phyloP scores from a whole-genome alignment of 106 monocot genomes.

The Triglochin maritima region DNA sequence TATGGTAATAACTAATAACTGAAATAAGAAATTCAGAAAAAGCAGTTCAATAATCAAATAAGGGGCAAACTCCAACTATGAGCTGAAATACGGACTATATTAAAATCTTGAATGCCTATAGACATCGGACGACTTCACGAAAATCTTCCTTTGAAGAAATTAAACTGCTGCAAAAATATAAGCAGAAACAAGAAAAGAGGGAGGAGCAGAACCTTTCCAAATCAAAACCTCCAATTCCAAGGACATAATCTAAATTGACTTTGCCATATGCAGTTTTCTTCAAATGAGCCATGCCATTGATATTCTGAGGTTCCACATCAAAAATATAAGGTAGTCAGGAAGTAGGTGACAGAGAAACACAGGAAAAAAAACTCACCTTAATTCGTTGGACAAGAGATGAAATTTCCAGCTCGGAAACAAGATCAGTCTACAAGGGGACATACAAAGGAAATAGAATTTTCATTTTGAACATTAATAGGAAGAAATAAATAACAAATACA shows the following conservation, averaged over 20 bases:
- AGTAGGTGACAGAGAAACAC: background rate
- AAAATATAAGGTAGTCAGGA: conserved; percentile 1
- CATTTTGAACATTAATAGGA: too few relatives aligned
- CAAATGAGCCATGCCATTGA: conserved; percentile 85
- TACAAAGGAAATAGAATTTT: background rate
- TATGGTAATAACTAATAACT: too few relatives aligned
- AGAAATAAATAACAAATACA: too few relatives aligned
- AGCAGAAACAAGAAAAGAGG: background rate
- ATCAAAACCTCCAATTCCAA: conserved; percentile 99
- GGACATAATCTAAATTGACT: conserved; percentile 97
- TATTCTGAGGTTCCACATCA: conserved; percentile 32
- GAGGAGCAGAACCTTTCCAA: conserved; percentile 66
- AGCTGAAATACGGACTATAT: too few relatives aligned
- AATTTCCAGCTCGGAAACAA: conserved; percentile 58
- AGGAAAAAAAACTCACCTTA: conserved; percentile 32
- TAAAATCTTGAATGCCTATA: too few relatives aligned
- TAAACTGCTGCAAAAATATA: background rate
- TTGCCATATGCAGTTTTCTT: conserved; percentile 73
- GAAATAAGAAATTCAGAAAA: too few relatives aligned
- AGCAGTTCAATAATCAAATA: too few relatives aligned
- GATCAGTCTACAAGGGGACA: conserved; percentile 52
- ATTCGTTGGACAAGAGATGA: conserved; percentile 64
- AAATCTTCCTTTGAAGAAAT: background rate
- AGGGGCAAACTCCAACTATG: too few relatives aligned
- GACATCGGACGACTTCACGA: too few relatives aligned